These are phyloP conservation scores for Erysimum cheiranthoides DNA, from an alignment of 345 rosid species.

Conservation along the genomic window DNA sequence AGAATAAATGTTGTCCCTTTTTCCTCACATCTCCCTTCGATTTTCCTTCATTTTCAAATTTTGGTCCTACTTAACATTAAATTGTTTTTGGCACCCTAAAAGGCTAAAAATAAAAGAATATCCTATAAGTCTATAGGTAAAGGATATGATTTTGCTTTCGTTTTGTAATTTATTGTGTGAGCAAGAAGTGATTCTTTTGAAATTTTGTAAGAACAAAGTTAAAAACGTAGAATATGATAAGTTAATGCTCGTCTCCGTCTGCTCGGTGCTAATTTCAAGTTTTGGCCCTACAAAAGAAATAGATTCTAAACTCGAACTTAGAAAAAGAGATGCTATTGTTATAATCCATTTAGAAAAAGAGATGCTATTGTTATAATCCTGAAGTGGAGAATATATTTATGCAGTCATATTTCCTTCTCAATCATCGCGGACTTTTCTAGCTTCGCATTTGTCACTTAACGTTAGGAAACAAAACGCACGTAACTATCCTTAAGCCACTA, in stretches of 20 bases:
- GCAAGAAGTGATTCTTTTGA: conserved; percentile 8
- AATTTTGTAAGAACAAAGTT: conserved; percentile 11
- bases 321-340: conserved; percentile 1
- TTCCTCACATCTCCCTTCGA: conserved; percentile 2
- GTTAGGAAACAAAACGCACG: conserved; percentile 38
- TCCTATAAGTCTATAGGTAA: not conserved
- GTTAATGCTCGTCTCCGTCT: conserved; percentile 45
- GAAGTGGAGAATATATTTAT: conserved; percentile 40
- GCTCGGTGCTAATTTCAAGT: conserved; percentile 9
- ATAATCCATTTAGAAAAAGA: not conserved
- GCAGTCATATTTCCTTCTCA: conserved; percentile 12
- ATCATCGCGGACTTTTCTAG: conserved; percentile 30
- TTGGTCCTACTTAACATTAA: not conserved
- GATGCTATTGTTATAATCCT: conserved; percentile 13
- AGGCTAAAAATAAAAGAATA: not conserved
- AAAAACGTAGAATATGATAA: conserved; percentile 35
- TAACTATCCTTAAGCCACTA: conserved; percentile 33
- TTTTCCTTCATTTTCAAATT: not conserved
- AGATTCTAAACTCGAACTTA: conserved; percentile 10
- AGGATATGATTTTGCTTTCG: conserved; percentile 6
- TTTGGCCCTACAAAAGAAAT: conserved; percentile 24
- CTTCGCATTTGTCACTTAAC: conserved; percentile 31
- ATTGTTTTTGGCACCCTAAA: not conserved
- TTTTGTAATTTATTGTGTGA: not conserved
- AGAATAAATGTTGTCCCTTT: conserved; percentile 10